Evolutionary conservation across 805 yeast species (phyloP), one percentile per base, ranked within the genome.

Genomic region (Blastobotrys americana): DNA sequence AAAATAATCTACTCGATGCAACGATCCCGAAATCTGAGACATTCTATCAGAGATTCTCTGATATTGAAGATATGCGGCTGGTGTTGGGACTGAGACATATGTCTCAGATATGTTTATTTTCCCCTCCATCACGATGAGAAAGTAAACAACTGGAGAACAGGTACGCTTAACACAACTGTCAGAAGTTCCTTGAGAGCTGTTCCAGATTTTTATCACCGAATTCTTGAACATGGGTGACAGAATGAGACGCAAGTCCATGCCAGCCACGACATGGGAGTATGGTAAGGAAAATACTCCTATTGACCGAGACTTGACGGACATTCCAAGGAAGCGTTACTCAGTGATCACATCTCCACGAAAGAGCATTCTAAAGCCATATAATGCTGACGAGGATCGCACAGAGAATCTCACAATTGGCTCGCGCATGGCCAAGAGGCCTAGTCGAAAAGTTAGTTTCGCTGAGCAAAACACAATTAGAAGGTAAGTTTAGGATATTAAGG

Each of bases 191-290:
- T n/a, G n/a, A n/a, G n/a, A n/a, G n/a, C n/a, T n/a, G n/a, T n/a
- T n/a, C n/a, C n/a, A n/a, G n/a, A n/a, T n/a, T n/a, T n/a, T n/a
- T n/a, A n/a, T 13, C 13, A 25, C 31, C 31, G 31, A 13, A 25
- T 13, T 8, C 31, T 13, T 8, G 10, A 25, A 25, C 10, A 25
- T 25, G 31, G 31, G 13, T 25, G 13, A 13, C 31, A 25, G 31
- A 25, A 25, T 25, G 31, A 25, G 13, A 66, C 76, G 61, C 70
- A 72, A 41, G 68, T 73, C 41, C 90, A 84, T 60, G 67, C 72
- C 47, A 89, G 88, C 2, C 93, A 84, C 63, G 75, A 83, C 28
- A 82, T 90, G 68, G 93, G 94, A 1, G 64, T 83, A 34, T 79
- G 78, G 56, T 84, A 85, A 71, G 72, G 82, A 49, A 52, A 61